phyloP scores from a whole-genome alignment of 768 basidiomycete genomes.

The Phallus indusiatus region DNA sequence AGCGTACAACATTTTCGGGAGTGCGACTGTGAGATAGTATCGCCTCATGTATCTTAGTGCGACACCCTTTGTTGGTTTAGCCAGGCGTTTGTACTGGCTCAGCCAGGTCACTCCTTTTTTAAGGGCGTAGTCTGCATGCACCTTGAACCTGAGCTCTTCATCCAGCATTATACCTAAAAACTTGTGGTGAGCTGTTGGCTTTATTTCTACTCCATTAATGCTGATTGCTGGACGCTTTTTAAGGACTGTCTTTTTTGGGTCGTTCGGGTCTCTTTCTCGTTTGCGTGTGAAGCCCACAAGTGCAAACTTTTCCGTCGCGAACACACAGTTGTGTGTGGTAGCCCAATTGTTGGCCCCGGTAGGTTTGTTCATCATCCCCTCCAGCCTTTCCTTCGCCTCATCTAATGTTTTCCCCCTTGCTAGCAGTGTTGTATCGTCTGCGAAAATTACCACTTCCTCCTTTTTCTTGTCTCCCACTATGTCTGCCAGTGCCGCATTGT shows the following conservation, averaged over 20 bases:
- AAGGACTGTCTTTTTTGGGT: neutral
- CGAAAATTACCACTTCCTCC: constrained; percentile 7
- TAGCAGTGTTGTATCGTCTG: constrained; percentile 10
- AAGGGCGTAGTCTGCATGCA: neutral
- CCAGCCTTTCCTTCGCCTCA: constrained; percentile 12
- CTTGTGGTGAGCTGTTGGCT: neutral
- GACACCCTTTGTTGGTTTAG: neutral
- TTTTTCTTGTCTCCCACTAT: constrained; percentile 6
- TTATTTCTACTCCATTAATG: neutral
- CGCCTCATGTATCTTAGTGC: neutral
- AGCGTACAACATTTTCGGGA: constrained; percentile 3
- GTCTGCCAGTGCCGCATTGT: constrained; percentile 16
- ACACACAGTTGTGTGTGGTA: constrained; percentile 17
- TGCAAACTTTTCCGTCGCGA: constrained; percentile 15
- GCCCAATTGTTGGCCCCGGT: constrained; percentile 22
- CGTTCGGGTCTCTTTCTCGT: no score
- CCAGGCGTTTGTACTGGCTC: neutral
- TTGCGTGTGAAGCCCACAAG: neutral
- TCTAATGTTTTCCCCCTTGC: constrained; percentile 10
- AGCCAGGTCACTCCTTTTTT: neutral
- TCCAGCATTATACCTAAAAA: constrained; percentile 5
- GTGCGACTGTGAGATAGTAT: constrained; percentile 1
- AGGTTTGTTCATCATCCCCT: constrained; percentile 12
- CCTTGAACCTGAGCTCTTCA: constrained; percentile 1
- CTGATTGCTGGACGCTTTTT: neutral